Evolutionary conservation across 148 eudicot genomes (phyloP).

Genomic region (Euryodendron excelsum): DNA sequence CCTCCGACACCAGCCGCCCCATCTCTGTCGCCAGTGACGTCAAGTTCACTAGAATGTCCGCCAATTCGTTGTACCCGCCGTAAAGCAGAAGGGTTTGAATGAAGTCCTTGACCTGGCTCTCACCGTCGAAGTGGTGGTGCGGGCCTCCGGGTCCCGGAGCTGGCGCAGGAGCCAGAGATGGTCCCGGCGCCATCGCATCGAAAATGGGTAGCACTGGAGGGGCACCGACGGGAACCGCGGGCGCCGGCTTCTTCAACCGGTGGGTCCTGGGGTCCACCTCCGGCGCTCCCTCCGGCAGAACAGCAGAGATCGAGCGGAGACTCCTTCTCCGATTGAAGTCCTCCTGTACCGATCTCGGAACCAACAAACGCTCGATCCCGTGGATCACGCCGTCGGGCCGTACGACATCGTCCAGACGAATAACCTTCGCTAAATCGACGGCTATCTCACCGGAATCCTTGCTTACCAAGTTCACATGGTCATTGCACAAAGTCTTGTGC

Average conservation of each 20-base stretch:
- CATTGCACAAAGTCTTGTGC: conserved; percentile 24
- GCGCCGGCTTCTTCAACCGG: conserved; percentile 36
- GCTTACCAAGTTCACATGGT: conserved; percentile 19
- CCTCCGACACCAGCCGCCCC: conserved; percentile 85
- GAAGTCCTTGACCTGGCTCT: conserved; percentile 75
- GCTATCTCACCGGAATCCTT: conserved; percentile 19
- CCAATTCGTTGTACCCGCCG: conserved; percentile 90
- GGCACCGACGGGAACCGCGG: conserved; percentile 51
- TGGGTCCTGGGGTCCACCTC: conserved; percentile 64
- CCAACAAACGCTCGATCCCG: conserved; percentile 54
- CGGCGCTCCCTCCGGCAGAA: conserved; percentile 71
- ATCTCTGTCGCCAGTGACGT: conserved; percentile 84
- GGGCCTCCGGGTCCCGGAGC: conserved; percentile 93
- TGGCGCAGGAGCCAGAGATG: conserved; percentile 82
- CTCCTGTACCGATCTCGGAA: conserved; percentile 63
- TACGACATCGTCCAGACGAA: conserved; percentile 43
- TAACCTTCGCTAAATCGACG: conserved; percentile 35
- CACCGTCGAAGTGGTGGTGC: conserved; percentile 80
- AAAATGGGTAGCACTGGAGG: conserved; percentile 64
- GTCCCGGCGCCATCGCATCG: conserved; percentile 85
- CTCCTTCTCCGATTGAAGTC: conserved; percentile 64
- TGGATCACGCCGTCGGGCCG: conserved; percentile 86
- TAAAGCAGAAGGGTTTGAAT: conserved; percentile 74
- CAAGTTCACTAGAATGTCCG: conserved; percentile 78
- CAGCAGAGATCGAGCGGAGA: conserved; percentile 68